Evolutionary conservation across 2,329 filamentous ascomycete species (phyloP).

Genomic region (Chrysoporthe deuterocubensis): DNA sequence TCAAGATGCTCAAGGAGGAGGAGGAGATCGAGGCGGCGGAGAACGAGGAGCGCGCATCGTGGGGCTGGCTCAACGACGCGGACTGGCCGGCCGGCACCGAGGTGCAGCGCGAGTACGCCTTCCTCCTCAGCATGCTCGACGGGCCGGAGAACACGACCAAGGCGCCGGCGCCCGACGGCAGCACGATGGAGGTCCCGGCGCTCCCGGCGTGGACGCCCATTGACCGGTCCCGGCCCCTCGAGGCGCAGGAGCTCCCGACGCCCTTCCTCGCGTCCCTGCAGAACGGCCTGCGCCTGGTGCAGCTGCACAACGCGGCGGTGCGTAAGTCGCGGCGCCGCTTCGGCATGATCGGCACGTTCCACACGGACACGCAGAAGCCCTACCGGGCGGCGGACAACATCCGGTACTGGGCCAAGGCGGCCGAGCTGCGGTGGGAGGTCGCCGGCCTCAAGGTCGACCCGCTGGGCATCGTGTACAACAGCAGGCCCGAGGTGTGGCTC

Average conservation of each 20-base stretch:
- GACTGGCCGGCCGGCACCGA: constrained; percentile 73
- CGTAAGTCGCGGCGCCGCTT: constrained; percentile 85
- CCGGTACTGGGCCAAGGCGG: constrained; percentile 94
- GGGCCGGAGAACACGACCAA: constrained; percentile 25
- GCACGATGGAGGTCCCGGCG: constrained; percentile 51
- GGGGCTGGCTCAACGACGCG: constrained; percentile 76
- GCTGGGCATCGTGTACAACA: constrained; percentile 82
- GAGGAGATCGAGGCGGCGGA: constrained; percentile 78
- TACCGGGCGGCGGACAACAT: constrained; percentile 94
- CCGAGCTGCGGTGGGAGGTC: constrained; percentile 91
- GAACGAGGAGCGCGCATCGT: constrained; percentile 68
- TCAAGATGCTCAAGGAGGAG: constrained; percentile 76
- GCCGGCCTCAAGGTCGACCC: constrained; percentile 77
- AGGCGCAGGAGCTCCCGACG: constrained; percentile 59
- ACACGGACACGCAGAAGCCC: constrained; percentile 91
- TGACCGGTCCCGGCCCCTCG: constrained; percentile 40
- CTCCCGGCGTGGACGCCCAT: constrained; percentile 72
- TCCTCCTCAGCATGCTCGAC: constrained; percentile 71
- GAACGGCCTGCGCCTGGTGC: constrained; percentile 80
- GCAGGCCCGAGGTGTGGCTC: constrained; percentile 70
- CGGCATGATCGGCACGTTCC: constrained; percentile 84
- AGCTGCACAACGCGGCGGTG: constrained; percentile 88
- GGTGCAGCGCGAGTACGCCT: constrained; percentile 78
- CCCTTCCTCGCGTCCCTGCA: constrained; percentile 75
- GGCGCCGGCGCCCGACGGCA: constrained; percentile 34